Base-by-base conservation (phyloP, 495 filamentous ascomycete genomes). In the Saxophila tyrrhenica region DNA sequence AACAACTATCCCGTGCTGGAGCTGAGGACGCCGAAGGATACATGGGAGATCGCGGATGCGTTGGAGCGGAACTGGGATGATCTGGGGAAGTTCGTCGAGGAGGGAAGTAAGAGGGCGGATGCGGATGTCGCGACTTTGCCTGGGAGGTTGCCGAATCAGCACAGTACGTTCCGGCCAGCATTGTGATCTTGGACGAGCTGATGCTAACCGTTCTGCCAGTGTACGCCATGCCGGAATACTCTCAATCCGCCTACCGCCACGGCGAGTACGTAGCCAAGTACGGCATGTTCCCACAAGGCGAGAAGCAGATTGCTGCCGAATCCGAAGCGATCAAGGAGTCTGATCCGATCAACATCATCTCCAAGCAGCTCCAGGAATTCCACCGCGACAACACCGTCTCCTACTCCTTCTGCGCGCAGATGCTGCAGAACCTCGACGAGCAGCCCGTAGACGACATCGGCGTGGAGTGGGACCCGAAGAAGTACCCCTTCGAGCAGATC, bases 231-330 rank as follows among this genome's bases (percentile, higher is more conserved):
- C 59, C 65, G n/a, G 68, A 71, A 50, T 74, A 76, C 55, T 71
- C 70, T 17, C 75, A 77, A 51, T 68, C 66, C 23, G 71, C 74
- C 10, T 77, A 73, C 52, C 73, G 69, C 38, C 73, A 73, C 56
- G 73, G 71, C 44, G 66, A 75, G 39, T 75, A 74, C 38, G 68
- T 75, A 5, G 65, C 69, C 50, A 78, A 77, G 54, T 77, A 72
- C 49, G 65, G 65, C 50, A 64, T 75, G 50, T 66, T 72, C 13
- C 74, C 73, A 5, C 60, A 52, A 41, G 60, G 54, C 17, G 70
- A 71, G 35, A 73, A 65, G 22, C 70, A 73, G 54, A 67, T 60
- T 45, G 72, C 71, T 49, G 60, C 71, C 0, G 63, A 70, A 23
- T 62, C 72, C 25, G 66, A 71, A 50, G 67, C 61, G 0, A 66